Conservation (phyloP, 2,329 filamentous ascomycete species). For the Fusarium palustre region DNA sequence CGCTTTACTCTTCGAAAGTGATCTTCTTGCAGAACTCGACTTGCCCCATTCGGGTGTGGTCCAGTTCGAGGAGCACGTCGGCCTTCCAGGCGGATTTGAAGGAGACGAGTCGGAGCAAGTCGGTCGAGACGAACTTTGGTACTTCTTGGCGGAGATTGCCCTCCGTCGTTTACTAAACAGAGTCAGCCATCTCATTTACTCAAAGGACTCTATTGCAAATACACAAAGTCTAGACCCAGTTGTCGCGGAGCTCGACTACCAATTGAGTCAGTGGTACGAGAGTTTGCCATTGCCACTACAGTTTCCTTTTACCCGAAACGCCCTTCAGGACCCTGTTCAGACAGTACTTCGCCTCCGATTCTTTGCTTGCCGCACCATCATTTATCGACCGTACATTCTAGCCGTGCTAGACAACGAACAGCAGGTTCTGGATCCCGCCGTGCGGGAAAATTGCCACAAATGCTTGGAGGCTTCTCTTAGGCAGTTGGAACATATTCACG, state of each 20-base stretch:
- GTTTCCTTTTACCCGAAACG: constrained; percentile 77
- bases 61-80: constrained; percentile 83
- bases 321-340: constrained; percentile 79
- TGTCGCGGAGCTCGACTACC: constrained; percentile 83
- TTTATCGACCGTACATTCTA: constrained; percentile 85
- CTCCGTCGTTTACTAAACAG: constrained; percentile 80
- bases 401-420: constrained; percentile 83
- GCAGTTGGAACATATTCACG: constrained; percentile 81
- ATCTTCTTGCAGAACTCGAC: constrained; percentile 82
- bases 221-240: constrained; percentile 81
- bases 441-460: constrained; percentile 82
- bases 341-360: constrained; percentile 83
- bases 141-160: constrained; percentile 86
- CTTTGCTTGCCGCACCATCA: constrained; percentile 87
- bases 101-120: constrained; percentile 73
- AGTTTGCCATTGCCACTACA: constrained; percentile 79
- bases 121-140: constrained; percentile 84
- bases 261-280: constrained; percentile 87
- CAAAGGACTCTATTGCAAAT: constrained; percentile 76
- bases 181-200: constrained; percentile 83
- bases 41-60: constrained; percentile 86
- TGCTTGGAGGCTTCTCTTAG: constrained; percentile 83
- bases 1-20: constrained; percentile 81
- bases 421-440: constrained; percentile 75
- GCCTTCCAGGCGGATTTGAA: constrained; percentile 81